These are phyloP conservation scores for Alternaria brassicicola DNA, from an alignment of 2,329 filamentous ascomycete genomes.

Conservation along the genomic window DNA sequence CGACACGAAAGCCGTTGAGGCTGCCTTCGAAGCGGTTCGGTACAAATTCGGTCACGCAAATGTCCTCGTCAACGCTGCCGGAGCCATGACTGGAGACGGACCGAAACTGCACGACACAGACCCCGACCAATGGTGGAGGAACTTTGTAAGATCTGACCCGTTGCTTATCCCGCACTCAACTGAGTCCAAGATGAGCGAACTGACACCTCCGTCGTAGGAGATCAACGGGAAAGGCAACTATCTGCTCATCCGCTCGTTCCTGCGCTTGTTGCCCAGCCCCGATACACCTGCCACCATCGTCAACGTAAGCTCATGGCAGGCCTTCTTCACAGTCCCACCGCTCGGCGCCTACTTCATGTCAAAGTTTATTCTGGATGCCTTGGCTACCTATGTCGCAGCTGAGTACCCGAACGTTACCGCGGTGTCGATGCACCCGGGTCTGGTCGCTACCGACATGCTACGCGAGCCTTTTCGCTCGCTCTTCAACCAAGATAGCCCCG, in stretches of 20 bases:
- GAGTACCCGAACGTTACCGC: slow-evolving; percentile 25
- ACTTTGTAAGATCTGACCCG: slow-evolving; percentile 20
- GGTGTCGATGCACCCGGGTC: slow-evolving; percentile 22
- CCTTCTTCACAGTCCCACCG: slow-evolving; percentile 16
- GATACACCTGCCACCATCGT: slow-evolving; percentile 32
- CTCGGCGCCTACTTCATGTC: slow-evolving; percentile 18
- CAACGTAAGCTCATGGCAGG: slow-evolving; percentile 14
- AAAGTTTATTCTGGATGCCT: slow-evolving; percentile 16
- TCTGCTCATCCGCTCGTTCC: slow-evolving; percentile 40
- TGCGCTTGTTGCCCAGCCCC: slow-evolving; percentile 24
- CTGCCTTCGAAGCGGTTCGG: slow-evolving; percentile 21
- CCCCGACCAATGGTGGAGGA: slow-evolving; percentile 24
- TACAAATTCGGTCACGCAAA: slow-evolving; percentile 25
- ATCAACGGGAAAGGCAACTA: slow-evolving; percentile 44
- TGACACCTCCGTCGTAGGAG: slow-evolving; percentile 27
- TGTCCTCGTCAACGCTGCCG: slow-evolving; percentile 28
- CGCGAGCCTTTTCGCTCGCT: slow-evolving; percentile 17
- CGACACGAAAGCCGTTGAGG: slow-evolving; percentile 22
- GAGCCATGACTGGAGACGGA: slow-evolving; percentile 13
- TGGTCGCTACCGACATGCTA: slow-evolving; percentile 24
- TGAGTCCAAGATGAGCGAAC: not conserved
- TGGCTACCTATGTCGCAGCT: slow-evolving; percentile 21
- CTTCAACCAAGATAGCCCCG: slow-evolving; percentile 30
- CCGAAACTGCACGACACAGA: slow-evolving; percentile 25
- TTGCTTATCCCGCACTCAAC: not conserved